Percentiles rank a stretch among this genome's conserved stretches.
Conservation (phyloP, 1,284 basidiomycete species). For the Sparassis latifolia region DNA sequence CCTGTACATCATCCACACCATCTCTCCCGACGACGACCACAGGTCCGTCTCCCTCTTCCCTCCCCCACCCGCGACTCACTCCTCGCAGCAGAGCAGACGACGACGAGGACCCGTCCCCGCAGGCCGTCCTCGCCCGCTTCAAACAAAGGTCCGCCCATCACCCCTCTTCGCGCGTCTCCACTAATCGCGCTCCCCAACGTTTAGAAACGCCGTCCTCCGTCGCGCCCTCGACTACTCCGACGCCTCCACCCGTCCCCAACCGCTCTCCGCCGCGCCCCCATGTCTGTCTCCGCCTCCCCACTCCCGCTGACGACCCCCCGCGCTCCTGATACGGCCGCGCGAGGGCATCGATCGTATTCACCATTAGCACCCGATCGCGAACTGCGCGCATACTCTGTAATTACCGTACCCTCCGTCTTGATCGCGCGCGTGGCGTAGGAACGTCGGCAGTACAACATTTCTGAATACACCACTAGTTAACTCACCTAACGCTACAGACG, state of each 20-base stretch:
- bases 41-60: slow-evolving; percentile 16
- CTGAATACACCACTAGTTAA: no score
- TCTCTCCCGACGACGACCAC: slow-evolving; percentile 24
- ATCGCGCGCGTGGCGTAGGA: no score
- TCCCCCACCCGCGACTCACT: not conserved
- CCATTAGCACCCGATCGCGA: no score
- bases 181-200: not conserved
- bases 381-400: no score
- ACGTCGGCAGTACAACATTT: no score
- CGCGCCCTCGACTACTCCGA: slow-evolving; percentile 47
- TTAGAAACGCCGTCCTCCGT: slow-evolving; percentile 53
- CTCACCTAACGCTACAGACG: no score
- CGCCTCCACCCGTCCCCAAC: not conserved
- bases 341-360: no score
- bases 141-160: slow-evolving; percentile 47
- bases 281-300: slow-evolving; percentile 20
- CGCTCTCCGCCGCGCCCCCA: not conserved
- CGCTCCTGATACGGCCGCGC: not conserved
- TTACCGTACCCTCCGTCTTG: no score
- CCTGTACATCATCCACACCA: slow-evolving; percentile 71
- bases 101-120: slow-evolving; percentile 40
- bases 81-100: slow-evolving; percentile 18
- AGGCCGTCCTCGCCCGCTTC: slow-evolving; percentile 47
- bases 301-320: slow-evolving; percentile 11
- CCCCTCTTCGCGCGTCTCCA: not conserved